A percentile compares a stretch with the other conserved stretches of the same genome.
Conservation (phyloP, 306 rosid species). For the Trifolium dubium region DNA sequence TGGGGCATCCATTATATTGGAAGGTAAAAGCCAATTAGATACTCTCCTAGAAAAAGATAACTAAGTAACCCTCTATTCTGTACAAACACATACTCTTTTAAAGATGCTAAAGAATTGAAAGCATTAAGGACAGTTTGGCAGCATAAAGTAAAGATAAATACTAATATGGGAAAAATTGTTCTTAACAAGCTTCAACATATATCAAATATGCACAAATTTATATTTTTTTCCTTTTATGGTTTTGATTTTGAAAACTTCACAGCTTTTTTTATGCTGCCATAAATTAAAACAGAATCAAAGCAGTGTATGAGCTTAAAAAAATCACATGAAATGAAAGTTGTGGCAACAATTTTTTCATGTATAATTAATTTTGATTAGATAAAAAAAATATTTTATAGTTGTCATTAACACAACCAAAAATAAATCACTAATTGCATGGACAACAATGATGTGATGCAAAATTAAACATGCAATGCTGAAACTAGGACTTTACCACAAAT, state of each 20-base stretch:
- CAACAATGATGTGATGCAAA: slow-evolving; percentile 39
- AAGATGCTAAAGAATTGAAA: slow-evolving; percentile 46
- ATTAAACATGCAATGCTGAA: slow-evolving; percentile 35
- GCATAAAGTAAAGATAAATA: slow-evolving; percentile 49
- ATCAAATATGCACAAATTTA: slow-evolving; percentile 38
- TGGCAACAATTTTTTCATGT: slow-evolving; percentile 34
- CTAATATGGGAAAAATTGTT: slow-evolving; percentile 42
- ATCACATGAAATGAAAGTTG: slow-evolving; percentile 39
- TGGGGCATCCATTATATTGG: slow-evolving; percentile 48
- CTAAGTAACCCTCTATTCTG: slow-evolving; percentile 38
- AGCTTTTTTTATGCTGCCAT: slow-evolving; percentile 3
- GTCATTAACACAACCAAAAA: slow-evolving; percentile 21
- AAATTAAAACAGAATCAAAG: slow-evolving; percentile 39
- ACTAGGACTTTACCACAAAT: slow-evolving; percentile 23
- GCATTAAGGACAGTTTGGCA: slow-evolving; percentile 49
- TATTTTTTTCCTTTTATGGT: slow-evolving; percentile 39
- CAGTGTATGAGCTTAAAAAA: slow-evolving; percentile 4
- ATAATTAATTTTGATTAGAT: slow-evolving; percentile 37
- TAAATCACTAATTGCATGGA: slow-evolving; percentile 36
- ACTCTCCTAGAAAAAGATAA: slow-evolving; percentile 41
- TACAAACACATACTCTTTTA: slow-evolving; percentile 41
- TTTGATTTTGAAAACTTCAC: slow-evolving; percentile 38
- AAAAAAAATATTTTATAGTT: slow-evolving; percentile 18
- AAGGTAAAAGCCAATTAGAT: slow-evolving; percentile 48
- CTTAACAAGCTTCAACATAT: slow-evolving; percentile 36